Evolutionary conservation across 1,284 basidiomycete species (phyloP).

Genomic region (Cryptococcus sp.): DNA sequence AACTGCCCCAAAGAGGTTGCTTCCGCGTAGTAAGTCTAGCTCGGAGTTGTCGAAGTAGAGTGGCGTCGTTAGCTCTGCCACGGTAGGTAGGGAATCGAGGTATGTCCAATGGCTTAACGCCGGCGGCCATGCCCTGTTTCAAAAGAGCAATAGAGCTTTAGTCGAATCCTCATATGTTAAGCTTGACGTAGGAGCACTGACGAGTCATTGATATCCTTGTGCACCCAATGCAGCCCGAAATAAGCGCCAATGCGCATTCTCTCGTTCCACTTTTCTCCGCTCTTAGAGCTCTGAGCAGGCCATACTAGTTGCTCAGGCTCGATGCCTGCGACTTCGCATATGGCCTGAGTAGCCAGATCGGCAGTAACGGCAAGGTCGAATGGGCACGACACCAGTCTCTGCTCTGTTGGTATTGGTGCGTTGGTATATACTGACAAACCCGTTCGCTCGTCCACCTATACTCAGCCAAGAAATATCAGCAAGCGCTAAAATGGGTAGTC

Average conservation of each 20-base stretch:
- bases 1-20: conserved; percentile 74
- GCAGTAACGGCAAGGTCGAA: conserved; percentile 71
- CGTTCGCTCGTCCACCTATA: conserved; percentile 44
- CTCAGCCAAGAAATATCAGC: not conserved
- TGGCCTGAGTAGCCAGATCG: conserved; percentile 55
- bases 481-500: not conserved
- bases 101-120: conserved; percentile 61
- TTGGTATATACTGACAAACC: conserved; percentile 65
- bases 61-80: conserved; percentile 66
- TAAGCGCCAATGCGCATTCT: conserved; percentile 72
- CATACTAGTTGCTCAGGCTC: conserved; percentile 26
- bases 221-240: conserved; percentile 69
- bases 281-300: conserved; percentile 23
- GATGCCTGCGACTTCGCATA: conserved; percentile 50
- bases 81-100: conserved; percentile 64
- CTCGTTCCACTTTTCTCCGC: conserved; percentile 61
- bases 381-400: conserved; percentile 69
- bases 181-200: conserved; percentile 22
- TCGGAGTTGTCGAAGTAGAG: conserved; percentile 70
- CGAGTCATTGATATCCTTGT: conserved; percentile 9
- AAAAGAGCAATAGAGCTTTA: not conserved
- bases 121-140: conserved; percentile 20
- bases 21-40: conserved; percentile 66
- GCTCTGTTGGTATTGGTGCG: conserved; percentile 58
- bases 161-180: not conserved